phyloP scores from a whole-genome alignment of 106 monocot genomes.

The Cymbidium sinense region DNA sequence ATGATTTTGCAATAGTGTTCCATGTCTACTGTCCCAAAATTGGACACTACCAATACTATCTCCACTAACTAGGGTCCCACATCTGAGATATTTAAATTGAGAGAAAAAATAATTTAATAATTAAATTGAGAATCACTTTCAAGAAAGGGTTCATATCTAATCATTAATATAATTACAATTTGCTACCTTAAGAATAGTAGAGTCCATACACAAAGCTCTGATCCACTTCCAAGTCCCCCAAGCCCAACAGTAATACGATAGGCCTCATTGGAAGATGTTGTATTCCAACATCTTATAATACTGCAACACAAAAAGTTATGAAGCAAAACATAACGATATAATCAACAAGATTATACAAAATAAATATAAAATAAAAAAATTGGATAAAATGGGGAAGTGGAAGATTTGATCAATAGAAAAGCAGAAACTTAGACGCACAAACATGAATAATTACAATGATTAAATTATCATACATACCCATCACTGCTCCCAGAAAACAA shows the following conservation, averaged over 20 bases:
- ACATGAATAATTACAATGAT: not conserved
- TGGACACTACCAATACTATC: slow-evolving; percentile 96
- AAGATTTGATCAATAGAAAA: not conserved
- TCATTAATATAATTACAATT: not conserved
- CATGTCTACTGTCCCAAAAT: slow-evolving; percentile 88
- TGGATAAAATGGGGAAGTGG: not conserved
- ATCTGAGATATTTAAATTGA: slow-evolving; percentile 31
- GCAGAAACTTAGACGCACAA: not conserved
- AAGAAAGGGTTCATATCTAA: not conserved
- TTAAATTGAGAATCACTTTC: not conserved
- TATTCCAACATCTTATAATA: slow-evolving; percentile 85
- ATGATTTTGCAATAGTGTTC: slow-evolving; percentile 76
- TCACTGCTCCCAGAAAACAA: slow-evolving; percentile 94
- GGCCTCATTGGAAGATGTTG: slow-evolving; percentile 44
- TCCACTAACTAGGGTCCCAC: slow-evolving; percentile 87
- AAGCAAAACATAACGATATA: not conserved
- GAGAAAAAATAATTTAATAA: slow-evolving; percentile 6
- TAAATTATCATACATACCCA: slow-evolving; percentile 54
- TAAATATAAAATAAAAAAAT: not conserved
- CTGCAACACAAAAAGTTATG: slow-evolving; percentile 25
- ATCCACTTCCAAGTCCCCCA: slow-evolving; percentile 56
- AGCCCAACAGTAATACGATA: slow-evolving; percentile 88
- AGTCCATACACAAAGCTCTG: slow-evolving; percentile 87
- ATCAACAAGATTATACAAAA: not conserved
- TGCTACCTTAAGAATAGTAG: slow-evolving; percentile 71